Evolutionary conservation across 768 basidiomycete genomes (phyloP).

Genomic region (Naganishia vishniacii): DNA sequence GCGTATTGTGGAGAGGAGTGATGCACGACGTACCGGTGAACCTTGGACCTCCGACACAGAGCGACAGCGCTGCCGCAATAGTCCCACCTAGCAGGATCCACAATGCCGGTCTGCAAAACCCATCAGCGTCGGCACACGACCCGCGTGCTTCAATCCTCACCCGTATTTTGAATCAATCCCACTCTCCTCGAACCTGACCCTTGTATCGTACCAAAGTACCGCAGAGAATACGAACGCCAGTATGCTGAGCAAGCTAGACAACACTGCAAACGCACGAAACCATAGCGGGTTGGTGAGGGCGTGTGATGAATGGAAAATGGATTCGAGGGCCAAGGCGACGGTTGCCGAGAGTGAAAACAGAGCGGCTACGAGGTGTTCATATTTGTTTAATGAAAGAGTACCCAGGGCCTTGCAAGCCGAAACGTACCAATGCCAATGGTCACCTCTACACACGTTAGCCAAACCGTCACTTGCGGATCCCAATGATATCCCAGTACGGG

Average conservation of each 20-base stretch:
- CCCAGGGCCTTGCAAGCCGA: not conserved
- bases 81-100: constrained; percentile 26
- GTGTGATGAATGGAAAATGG: not conserved
- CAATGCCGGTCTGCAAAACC: constrained; percentile 10
- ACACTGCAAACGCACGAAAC: constrained; percentile 21
- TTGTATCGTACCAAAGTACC: constrained; percentile 16
- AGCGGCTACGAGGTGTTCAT: not conserved
- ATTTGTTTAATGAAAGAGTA: not conserved
- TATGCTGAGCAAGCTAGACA: constrained; percentile 14
- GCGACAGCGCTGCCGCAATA: constrained; percentile 5
- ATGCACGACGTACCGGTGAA: constrained; percentile 14
- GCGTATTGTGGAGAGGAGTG: not conserved
- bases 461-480: constrained; percentile 19
- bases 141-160: not conserved
- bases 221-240: constrained; percentile 21
- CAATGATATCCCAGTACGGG: constrained; percentile 19
- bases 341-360: constrained; percentile 6
- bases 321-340: constrained; percentile 16
- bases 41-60: constrained; percentile 27
- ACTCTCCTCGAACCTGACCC: constrained; percentile 18
- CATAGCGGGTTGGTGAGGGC: constrained; percentile 24
- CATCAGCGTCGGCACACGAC: not conserved
- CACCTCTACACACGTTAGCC: constrained; percentile 17
- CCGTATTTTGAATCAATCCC: constrained; percentile 21
- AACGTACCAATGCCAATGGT: constrained; percentile 23